A percentile compares a stretch with the other conserved stretches of the same genome.
These are phyloP conservation scores for Globomyces pollinis-pini DNA, from an alignment of 192 early-diverging fungal genomes.

Conservation along the genomic window DNA sequence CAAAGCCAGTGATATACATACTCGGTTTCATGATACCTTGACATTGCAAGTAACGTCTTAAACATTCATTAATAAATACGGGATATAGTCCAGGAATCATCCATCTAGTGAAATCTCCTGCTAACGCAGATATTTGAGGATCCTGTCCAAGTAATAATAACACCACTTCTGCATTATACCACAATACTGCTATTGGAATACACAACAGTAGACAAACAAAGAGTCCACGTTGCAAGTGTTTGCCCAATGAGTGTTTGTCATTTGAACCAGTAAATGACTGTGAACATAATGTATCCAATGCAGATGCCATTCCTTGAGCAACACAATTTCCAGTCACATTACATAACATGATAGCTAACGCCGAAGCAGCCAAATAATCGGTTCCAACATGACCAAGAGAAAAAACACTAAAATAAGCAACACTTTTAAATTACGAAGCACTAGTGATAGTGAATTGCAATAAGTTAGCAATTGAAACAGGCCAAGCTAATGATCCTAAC, in stretches of 20 bases:
- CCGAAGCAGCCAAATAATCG: constrained; percentile 28
- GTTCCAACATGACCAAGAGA: constrained; percentile 36
- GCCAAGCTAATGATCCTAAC: constrained; percentile 10
- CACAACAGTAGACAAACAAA: constrained; percentile 63
- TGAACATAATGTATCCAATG: constrained; percentile 47
- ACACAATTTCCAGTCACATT: constrained; percentile 42
- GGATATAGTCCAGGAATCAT: constrained; percentile 68
- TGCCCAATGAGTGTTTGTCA: constrained; percentile 35
- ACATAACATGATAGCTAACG: constrained; percentile 28
- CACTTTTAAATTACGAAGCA: no score
- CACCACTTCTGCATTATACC: constrained; percentile 64
- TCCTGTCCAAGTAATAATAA: constrained; percentile 73
- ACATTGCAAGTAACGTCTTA: constrained; percentile 79
- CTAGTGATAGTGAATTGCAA: constrained; percentile 19
- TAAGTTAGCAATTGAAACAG: constrained; percentile 35
- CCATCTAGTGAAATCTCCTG: constrained; percentile 61
- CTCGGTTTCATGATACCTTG: constrained; percentile 82
- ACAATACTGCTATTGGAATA: constrained; percentile 61
- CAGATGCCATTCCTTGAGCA: constrained; percentile 38
- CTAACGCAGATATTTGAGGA: constrained; percentile 52
- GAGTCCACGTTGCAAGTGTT: constrained; percentile 57
- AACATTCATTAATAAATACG: constrained; percentile 72
- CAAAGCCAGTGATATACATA: constrained; percentile 63
- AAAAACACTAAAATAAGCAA: no score
- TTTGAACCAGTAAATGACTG: constrained; percentile 25